Evolutionary conservation across 2,329 filamentous ascomycete species (phyloP).

Genomic region (Penicillium aurantiogriseum): DNA sequence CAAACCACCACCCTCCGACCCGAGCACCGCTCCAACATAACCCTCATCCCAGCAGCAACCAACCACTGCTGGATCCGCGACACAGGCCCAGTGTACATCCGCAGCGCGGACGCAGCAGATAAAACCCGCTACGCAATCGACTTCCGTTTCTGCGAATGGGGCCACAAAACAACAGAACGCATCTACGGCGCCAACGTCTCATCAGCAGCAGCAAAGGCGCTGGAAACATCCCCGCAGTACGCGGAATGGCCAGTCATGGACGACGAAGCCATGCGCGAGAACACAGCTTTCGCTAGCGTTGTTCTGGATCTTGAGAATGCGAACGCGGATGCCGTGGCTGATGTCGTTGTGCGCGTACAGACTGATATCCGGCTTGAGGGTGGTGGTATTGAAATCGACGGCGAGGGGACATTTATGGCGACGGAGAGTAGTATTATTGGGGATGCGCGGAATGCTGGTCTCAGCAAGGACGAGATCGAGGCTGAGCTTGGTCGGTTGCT

Average conservation of each 20-base stretch:
- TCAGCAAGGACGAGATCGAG: conserved; percentile 26
- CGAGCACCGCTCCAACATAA: conserved; percentile 13
- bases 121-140: conserved; percentile 21
- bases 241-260: conserved; percentile 21
- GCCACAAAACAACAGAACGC: conserved; percentile 17
- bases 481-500: conserved; percentile 26
- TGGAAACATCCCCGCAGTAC: background rate
- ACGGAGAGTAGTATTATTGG: conserved; percentile 36
- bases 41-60: conserved; percentile 18
- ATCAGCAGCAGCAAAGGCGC: conserved; percentile 5
- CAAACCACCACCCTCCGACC: background rate
- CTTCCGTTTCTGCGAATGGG: conserved; percentile 27
- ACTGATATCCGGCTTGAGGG: conserved; percentile 31
- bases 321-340: background rate
- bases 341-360: conserved; percentile 13
- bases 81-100: conserved; percentile 31
- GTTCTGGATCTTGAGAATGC: conserved; percentile 20
- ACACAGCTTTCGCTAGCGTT: conserved; percentile 17
- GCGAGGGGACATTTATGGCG: conserved; percentile 36
- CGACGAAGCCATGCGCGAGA: conserved; percentile 9
- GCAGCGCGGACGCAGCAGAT: conserved; percentile 7
- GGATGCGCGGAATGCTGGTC: conserved; percentile 29
- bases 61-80: conserved; percentile 35
- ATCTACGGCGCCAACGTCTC: conserved; percentile 17
- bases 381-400: conserved; percentile 36